Evolutionary conservation across 441 rosid species (phyloP), one percentile per base, ranked within the genome.

Genomic region (Erysimum cheiri): DNA sequence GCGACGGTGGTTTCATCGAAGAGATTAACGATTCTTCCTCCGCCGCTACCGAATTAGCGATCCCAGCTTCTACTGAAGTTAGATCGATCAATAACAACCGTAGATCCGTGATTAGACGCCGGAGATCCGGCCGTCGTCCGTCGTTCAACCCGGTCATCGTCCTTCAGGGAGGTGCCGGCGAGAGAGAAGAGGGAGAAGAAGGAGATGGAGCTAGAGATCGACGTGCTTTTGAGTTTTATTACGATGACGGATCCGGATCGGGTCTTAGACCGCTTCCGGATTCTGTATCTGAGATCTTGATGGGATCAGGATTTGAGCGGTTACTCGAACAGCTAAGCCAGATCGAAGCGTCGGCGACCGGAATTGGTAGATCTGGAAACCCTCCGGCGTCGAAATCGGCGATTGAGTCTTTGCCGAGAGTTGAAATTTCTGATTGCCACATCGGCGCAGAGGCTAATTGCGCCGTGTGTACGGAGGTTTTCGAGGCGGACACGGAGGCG

Each of bases 111-210:
- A 65, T 78, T 43, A 74, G 74, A 37, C 80, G 85, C 11, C 81
- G 79, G 12, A 71, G 65, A 68, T 43, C 80, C 64, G 79, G 64
- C 14, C 87, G 80, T 53, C 82, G 81, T 48, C 83, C 88, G 7
- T 84, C 86, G 39, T 82, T 85, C 76, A 90, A 92, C 47, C 98
- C 93, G 0, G 88, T 90, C 39, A 79, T 93, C 55, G 93, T 87
- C 44, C 84, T 90, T 8, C 96, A 90, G 3, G 90, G 98, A 0
- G 32, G 82, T 17, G 55, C 41, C 4, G 65, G 67, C 1, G 67
- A 59, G 67, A 17, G 67, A 47, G 40, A 33, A 46, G 62, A 56
- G 5, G 62, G n/a, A 57, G 73, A 43, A 28, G 90, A 92, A 15
- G 78, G 82, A 5, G 87, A 79, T 12, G 60, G 48, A 13, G 72